Evolutionary conservation across 139 green algal species (phyloP), one percentile per base, ranked within the genome.

Genomic region (Choricystis sp.): DNA sequence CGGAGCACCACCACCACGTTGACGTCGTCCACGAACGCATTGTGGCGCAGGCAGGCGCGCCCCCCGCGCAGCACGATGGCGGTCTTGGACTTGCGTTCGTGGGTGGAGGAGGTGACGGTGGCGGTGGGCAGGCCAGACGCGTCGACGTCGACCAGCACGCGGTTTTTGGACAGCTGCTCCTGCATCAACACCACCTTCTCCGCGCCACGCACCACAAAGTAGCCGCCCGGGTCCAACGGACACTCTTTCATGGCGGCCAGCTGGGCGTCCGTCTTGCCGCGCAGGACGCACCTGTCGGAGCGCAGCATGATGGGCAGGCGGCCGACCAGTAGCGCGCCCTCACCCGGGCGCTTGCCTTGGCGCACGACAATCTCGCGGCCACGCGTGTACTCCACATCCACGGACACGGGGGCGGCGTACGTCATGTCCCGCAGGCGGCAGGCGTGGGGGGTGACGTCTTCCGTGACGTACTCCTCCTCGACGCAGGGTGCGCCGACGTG

Each of bases 141-240:
- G 66, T 64, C 59, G 74, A 69, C 76, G 74, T 98, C 91, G 61
- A 99, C 89, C 75, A 99, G 95, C 72, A 98, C 95, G 56, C 94
- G 79, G 77, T 99, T 99, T 78, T 98, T 99, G 65, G 75, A 87
- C 64, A 98, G 82, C 81, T 99, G 92, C 82, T 99, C 94, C 72
- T 99, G 93, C 74, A 98, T 99, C 16, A 99, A 78, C 60, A 99
- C 96, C 19, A 98, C 93, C 77, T 97, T 94, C 70, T 92, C 85
- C n/a, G 77, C 81, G 57, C 85, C 85, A 68, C 82, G 79, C 24
- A 98, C 84, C 5, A 99, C 81, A 66, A 99, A 99, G 79, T 99
- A 99, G 26, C 94, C 94, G 0, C 94, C 94, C 1, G 93, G 89
- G 72, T 99, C 94, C 61, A 99, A 78, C 0, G 94, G 94, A 72